These are phyloP conservation scores for Ustilago curta DNA, from an alignment of 1,284 basidiomycete species.

Conservation along the genomic window DNA sequence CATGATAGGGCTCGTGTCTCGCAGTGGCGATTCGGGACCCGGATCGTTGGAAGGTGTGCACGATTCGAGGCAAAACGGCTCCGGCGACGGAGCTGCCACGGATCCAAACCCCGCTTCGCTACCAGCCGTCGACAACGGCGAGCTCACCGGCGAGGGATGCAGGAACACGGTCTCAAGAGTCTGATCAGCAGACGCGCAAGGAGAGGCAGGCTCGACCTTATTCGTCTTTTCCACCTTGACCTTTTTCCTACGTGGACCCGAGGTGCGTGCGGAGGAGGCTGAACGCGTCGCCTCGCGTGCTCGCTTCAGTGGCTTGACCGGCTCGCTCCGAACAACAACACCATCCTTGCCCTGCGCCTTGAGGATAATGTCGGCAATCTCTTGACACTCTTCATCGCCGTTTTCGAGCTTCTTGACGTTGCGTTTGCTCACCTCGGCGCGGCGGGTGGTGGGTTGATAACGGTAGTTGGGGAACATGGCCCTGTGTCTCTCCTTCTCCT, in stretches of 20 bases:
- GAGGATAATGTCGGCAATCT: conserved; percentile 62
- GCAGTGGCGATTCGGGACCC: not conserved
- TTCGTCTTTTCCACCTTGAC: conserved; percentile 2
- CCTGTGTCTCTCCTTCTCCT: conserved; percentile 61
- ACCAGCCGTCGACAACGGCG: conserved; percentile 8
- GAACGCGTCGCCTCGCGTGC: conserved; percentile 29
- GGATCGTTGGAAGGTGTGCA: conserved; percentile 12
- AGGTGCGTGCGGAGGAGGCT: not conserved
- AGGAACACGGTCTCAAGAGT: conserved; percentile 38
- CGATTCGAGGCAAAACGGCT: conserved; percentile 20
- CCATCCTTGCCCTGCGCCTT: conserved; percentile 56
- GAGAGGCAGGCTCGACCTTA: not conserved
- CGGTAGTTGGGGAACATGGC: conserved; percentile 60
- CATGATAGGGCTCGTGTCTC: not conserved
- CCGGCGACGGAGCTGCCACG: conserved; percentile 9
- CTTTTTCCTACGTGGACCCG: conserved; percentile 13
- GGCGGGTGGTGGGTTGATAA: conserved; percentile 56
- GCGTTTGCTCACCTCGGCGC: conserved; percentile 36
- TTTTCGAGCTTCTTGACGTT: conserved; percentile 56
- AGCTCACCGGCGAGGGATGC: conserved; percentile 25
- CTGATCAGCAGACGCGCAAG: not conserved
- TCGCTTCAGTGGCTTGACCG: conserved; percentile 20
- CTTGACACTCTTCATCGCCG: conserved; percentile 59
- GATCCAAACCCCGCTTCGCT: not conserved
- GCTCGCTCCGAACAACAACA: conserved; percentile 25